Conservation (phyloP, 83 land plant genomes). For the Picea engelmannii region DNA sequence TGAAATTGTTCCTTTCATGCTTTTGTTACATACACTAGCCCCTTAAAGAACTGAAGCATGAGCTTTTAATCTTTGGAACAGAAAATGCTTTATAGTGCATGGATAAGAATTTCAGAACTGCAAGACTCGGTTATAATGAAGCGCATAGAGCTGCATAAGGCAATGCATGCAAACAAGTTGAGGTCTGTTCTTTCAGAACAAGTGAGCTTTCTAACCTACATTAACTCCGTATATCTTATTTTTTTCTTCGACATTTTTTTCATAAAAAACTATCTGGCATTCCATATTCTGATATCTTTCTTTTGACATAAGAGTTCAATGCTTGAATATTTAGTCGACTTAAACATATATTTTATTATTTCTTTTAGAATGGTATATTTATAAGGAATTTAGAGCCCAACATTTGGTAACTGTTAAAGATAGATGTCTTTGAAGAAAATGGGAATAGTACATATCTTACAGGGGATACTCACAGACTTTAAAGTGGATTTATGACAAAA, state of each 20-base stretch:
- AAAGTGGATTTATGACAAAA: too few species aligned
- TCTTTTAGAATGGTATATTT: too few species aligned
- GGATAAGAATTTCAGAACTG: constrained; percentile 43
- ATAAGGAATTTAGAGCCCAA: neutral
- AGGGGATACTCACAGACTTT: neutral
- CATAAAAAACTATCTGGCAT: neutral
- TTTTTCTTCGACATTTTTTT: neutral
- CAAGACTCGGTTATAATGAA: constrained; percentile 60
- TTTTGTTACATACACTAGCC: neutral
- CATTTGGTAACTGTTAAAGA: neutral
- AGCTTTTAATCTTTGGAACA: constrained; percentile 27
- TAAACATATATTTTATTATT: too few species aligned
- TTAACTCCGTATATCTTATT: neutral
- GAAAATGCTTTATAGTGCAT: constrained; percentile 56
- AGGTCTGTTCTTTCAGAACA: constrained; percentile 48
- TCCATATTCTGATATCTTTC: neutral
- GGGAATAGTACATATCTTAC: neutral
- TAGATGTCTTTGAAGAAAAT: neutral
- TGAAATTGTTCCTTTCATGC: neutral
- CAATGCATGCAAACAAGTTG: constrained; percentile 51
- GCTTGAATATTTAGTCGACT: too few species aligned
- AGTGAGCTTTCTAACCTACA: constrained; percentile 33
- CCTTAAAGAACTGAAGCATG: constrained; percentile 1
- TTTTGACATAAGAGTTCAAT: too few species aligned
- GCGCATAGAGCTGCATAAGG: constrained; percentile 62